Conservation (phyloP, 1,284 basidiomycete species). For the Polyporus tsugae region DNA sequence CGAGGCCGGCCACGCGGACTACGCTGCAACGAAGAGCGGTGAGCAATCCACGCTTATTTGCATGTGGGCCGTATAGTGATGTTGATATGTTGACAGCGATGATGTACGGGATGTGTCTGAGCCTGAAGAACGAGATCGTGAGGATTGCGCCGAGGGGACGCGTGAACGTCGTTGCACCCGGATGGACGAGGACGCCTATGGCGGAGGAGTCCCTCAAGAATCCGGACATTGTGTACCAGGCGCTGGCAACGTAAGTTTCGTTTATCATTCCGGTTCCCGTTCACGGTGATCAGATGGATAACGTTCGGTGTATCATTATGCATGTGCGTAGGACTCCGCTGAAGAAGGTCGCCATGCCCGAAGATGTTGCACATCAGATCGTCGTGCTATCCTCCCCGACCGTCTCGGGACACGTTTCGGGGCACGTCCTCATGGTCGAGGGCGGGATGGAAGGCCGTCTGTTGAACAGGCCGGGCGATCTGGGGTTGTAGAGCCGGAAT, state of each 20-base stretch:
- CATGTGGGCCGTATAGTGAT: constrained; percentile 16
- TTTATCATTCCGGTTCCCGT: not conserved
- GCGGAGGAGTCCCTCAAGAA: constrained; percentile 57
- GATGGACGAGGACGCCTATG: constrained; percentile 75
- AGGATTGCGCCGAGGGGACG: constrained; percentile 73
- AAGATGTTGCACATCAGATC: constrained; percentile 74
- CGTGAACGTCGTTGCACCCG: constrained; percentile 76
- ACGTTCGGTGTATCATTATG: not conserved
- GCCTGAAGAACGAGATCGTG: constrained; percentile 84
- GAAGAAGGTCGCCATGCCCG: constrained; percentile 71
- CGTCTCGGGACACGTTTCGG: constrained; percentile 77
- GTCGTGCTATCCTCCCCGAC: constrained; percentile 65
- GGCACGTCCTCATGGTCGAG: constrained; percentile 75
- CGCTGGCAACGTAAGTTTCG: constrained; percentile 67
- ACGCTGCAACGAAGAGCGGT: constrained; percentile 56
- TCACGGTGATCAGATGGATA: not conserved
- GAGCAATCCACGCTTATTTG: constrained; percentile 1
- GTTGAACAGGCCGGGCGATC: constrained; percentile 51
- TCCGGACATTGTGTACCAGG: constrained; percentile 55
- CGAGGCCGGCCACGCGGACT: constrained; percentile 73
- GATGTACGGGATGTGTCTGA: constrained; percentile 76
- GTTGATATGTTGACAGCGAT: constrained; percentile 53
- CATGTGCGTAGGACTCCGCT: constrained; percentile 62
- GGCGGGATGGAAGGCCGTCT: constrained; percentile 81
- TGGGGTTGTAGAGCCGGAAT: constrained; percentile 25